Percentiles rank a stretch among this genome's conserved stretches.
Evolutionary conservation across 371 early-diverging fungal genomes (phyloP).

Genomic region (Mucor plumbeus): DNA sequence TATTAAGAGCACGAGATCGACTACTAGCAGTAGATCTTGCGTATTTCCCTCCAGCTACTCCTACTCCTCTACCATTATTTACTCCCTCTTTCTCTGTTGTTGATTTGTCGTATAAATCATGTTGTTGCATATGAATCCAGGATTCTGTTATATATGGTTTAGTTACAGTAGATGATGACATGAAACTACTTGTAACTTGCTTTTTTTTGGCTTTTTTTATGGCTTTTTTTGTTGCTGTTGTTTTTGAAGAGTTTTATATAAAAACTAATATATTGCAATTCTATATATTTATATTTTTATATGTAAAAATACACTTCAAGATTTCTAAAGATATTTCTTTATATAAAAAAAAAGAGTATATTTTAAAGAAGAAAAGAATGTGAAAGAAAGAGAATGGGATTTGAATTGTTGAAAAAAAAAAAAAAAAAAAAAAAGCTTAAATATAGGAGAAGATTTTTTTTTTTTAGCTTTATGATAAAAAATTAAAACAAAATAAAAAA

Average conservation of each 20-base stretch:
- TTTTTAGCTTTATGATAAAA: background rate
- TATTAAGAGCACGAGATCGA: conserved; percentile 19
- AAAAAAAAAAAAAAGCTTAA: conserved; percentile 3
- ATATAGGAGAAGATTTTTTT: conserved; percentile 7
- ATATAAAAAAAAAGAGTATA: background rate
- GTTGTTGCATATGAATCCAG: conserved; percentile 53
- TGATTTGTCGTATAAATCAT: conserved; percentile 33
- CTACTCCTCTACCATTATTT: background rate
- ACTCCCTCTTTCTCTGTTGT: conserved; percentile 14
- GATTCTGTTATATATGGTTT: conserved; percentile 44
- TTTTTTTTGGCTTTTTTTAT: background rate
- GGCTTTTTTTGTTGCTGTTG: background rate
- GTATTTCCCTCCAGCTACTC: conserved; percentile 8
- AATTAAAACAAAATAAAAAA: background rate
- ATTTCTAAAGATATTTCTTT: too few relatives aligned
- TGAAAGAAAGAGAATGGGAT: background rate
- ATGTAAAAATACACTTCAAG: background rate
- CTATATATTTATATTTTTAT: background rate
- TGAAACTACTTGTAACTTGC: conserved; percentile 22
- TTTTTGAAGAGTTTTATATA: background rate
- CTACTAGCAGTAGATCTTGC: conserved; percentile 23
- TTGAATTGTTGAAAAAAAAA: background rate
- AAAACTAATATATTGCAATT: background rate
- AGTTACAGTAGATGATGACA: conserved; percentile 53
- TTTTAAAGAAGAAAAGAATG: background rate